A percentile compares a stretch with the other conserved stretches of the same genome.
Evolutionary conservation across 2,329 filamentous ascomycete species (phyloP).

Genomic region (Helotiales sp.): DNA sequence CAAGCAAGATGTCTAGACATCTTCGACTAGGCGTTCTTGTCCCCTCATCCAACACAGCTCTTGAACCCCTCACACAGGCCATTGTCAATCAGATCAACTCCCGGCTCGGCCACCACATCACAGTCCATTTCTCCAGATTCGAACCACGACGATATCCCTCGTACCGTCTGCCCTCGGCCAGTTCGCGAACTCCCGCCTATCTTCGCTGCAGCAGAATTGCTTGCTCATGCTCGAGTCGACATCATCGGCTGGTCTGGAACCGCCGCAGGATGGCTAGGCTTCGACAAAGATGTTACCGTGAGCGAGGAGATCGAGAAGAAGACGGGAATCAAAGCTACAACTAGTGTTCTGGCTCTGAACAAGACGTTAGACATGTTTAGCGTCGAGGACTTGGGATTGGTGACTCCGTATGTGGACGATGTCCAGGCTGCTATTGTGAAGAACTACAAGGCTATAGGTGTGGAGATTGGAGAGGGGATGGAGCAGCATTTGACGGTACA

Average conservation of each 20-base stretch:
- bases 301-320: constrained; percentile 46
- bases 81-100: constrained; percentile 41
- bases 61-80: constrained; percentile 49
- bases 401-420: constrained; percentile 50
- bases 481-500: constrained; percentile 43
- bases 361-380: constrained; percentile 41
- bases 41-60: constrained; percentile 51
- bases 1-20: constrained; percentile 3
- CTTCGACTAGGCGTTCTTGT: constrained; percentile 48
- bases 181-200: constrained; percentile 43
- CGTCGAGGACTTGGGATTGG: constrained; percentile 44
- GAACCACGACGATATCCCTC: constrained; percentile 48
- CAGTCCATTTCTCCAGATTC: constrained; percentile 51
- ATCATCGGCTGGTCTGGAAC: constrained; percentile 49
- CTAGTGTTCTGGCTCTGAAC: constrained; percentile 49
- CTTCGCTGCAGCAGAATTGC: constrained; percentile 43
- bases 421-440: constrained; percentile 47
- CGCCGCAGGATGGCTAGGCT: constrained; percentile 47
- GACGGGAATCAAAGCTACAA: constrained; percentile 48
- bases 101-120: constrained; percentile 41
- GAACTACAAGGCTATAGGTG: constrained; percentile 44
- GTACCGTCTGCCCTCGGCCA: constrained; percentile 42
- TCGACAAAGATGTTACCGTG: constrained; percentile 48
- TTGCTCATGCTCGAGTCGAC: constrained; percentile 47
- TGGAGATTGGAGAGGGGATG: constrained; percentile 43